phyloP scores from a whole-genome alignment of 768 basidiomycete species.

The Amanita brunnescens region DNA sequence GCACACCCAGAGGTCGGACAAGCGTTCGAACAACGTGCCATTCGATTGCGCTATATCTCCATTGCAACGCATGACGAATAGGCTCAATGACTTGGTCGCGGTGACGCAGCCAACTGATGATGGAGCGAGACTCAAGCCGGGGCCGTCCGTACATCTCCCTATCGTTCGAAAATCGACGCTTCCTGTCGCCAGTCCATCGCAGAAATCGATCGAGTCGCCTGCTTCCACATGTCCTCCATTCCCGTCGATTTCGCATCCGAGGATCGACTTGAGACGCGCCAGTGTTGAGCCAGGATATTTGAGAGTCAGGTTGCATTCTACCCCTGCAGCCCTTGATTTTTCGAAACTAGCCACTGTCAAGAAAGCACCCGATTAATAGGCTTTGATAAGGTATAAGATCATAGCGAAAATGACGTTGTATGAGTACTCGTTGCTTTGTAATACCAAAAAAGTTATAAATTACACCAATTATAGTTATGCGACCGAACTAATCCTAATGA shows the following conservation, averaged over 20 bases:
- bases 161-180: not conserved
- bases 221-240: conserved; percentile 1
- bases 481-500: not conserved
- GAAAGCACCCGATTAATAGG: not conserved
- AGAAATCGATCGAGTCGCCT: not conserved
- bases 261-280: conserved; percentile 3
- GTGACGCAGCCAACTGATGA: not conserved
- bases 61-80: conserved; percentile 6
- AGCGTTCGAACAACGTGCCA: not conserved
- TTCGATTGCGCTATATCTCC: conserved; percentile 2
- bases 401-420: not conserved
- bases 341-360: conserved; percentile 1
- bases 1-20: not conserved
- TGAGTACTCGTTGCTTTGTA: too few species aligned
- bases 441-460: too few species aligned
- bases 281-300: not conserved
- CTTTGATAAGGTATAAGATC: not conserved
- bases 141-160: conserved; percentile 1
- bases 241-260: conserved; percentile 4
- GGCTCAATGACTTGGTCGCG: not conserved
- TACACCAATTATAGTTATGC: too few species aligned
- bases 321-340: not conserved
- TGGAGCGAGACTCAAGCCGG: conserved; percentile 3
- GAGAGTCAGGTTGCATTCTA: conserved; percentile 1
- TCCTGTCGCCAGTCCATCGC: not conserved